Evolutionary conservation across 2,329 filamentous ascomycete genomes (phyloP), one percentile per base, ranked within the genome.

Genomic region (Didymella pinodella): DNA sequence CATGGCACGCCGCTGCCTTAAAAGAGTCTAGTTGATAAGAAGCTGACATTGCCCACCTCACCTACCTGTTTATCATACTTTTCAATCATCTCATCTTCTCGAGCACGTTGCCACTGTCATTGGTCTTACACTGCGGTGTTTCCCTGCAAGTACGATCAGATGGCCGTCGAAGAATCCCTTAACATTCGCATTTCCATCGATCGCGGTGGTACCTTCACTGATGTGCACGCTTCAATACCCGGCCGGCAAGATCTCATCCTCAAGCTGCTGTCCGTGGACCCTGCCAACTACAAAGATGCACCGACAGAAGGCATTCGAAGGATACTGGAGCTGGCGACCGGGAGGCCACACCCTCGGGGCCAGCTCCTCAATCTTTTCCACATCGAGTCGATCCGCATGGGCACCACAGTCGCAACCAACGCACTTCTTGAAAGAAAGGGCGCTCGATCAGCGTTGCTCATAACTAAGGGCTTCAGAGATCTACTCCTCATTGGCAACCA

Each of bases 341-440:
- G 34, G n/a, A 54, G 41, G 32, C 32, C 32, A 2, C 43, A 47
- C 26, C 51, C 51, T 11, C 43, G 43, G 8, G 43, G 43, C 29
- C 41, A 46, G 38, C 50, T 53, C 3, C 43, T 53, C 16, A 53
- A 53, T 40, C 50, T 53, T 38, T 53, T 46, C 22, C 50, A 54
- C 20, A 41, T 47, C 25, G 51, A 54, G 18, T 54, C 43, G n/a
- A 45, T 44, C 62, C 36, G 62, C 58, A 74, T 74, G 65, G 71
- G 71, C 18, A 74, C 69, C 3, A 74, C 71, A 1, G 68, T 74
- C 5, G 71, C 70, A 5, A 74, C 71, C n/a, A 74, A 74, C 54
- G 71, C 71, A 4, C 55, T 74, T 7, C 52, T 74, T 1, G 70
- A 73, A 36, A 59, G 71, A 10, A 74, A 73, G 57, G 71, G 71